These are phyloP conservation scores for Planoprotostelium fungivorum DNA, from an alignment of 78 protist genomes.

Conservation along the genomic window DNA sequence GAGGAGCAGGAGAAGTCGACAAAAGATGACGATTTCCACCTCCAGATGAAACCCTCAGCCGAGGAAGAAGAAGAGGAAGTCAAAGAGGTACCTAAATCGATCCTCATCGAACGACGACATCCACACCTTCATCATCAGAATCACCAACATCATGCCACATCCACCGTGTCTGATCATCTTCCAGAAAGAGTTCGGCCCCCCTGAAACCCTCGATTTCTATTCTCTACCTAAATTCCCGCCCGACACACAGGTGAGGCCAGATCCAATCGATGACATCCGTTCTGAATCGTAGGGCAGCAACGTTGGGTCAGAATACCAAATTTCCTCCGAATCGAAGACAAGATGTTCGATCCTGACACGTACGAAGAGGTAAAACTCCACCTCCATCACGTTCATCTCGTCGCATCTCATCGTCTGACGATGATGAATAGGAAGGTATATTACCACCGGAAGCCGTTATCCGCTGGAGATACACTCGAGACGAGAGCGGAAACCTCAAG, in stretches of 20 bases:
- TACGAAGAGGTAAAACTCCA: background rate
- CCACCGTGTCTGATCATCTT: too few species aligned
- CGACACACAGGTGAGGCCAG: background rate
- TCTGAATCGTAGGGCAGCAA: background rate
- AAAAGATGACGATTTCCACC: too few species aligned
- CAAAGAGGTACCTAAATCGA: too few species aligned
- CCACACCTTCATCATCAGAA: too few species aligned
- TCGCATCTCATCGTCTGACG: background rate
- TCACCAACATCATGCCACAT: too few species aligned
- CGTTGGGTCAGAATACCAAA: background rate
- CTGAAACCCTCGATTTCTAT: background rate
- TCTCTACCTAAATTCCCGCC: background rate
- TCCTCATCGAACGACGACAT: too few species aligned
- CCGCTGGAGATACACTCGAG: constrained; percentile 50
- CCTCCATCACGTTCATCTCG: background rate
- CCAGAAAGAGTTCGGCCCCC: background rate
- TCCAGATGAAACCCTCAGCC: too few species aligned
- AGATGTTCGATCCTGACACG: background rate
- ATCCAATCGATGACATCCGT: background rate
- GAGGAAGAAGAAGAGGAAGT: too few species aligned
- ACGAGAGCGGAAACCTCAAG: constrained; percentile 24
- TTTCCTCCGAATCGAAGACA: background rate
- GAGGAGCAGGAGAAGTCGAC: too few species aligned
- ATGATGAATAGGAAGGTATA: background rate
- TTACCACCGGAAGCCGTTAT: constrained; percentile 25